Percentiles rank a stretch among this genome's conserved stretches.
These are phyloP conservation scores for Trametes maxima DNA, from an alignment of 768 basidiomycete species.

Conservation along the genomic window DNA sequence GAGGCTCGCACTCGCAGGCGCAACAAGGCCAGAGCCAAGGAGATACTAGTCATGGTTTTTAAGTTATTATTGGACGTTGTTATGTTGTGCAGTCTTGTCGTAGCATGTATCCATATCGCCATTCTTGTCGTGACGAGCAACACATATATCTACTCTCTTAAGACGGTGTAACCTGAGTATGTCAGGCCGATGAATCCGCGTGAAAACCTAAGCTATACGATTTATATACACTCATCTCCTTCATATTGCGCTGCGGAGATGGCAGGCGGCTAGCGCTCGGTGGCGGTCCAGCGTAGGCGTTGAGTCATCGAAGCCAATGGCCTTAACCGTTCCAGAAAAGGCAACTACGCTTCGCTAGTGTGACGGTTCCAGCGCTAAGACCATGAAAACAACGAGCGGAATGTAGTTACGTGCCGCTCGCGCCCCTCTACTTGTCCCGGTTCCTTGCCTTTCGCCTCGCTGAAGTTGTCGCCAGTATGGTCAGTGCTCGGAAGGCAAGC, in stretches of 20 bases:
- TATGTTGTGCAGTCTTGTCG: background rate
- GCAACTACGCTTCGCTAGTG: constrained; percentile 10
- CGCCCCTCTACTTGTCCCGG: background rate
- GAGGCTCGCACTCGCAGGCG: background rate
- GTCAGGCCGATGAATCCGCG: background rate
- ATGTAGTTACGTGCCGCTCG: constrained; percentile 14
- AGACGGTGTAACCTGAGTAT: background rate
- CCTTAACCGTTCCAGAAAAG: constrained; percentile 7
- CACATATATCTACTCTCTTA: background rate
- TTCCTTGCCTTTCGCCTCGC: background rate
- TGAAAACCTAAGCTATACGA: background rate
- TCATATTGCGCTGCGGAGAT: too few relatives aligned
- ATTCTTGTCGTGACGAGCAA: background rate
- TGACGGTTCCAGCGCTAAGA: constrained; percentile 17
- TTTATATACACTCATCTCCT: background rate
- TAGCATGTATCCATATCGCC: constrained; percentile 1
- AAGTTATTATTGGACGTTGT: background rate
- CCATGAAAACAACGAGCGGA: constrained; percentile 12
- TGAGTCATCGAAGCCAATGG: constrained; percentile 16
- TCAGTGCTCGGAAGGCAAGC: constrained; percentile 9
- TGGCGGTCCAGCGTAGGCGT: background rate
- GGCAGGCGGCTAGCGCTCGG: background rate
- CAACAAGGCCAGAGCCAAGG: background rate
- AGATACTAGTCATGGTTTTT: background rate
- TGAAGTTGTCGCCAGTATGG: constrained; percentile 5